Conservation (phyloP, 116 monocot species). For the Iris pallida region DNA sequence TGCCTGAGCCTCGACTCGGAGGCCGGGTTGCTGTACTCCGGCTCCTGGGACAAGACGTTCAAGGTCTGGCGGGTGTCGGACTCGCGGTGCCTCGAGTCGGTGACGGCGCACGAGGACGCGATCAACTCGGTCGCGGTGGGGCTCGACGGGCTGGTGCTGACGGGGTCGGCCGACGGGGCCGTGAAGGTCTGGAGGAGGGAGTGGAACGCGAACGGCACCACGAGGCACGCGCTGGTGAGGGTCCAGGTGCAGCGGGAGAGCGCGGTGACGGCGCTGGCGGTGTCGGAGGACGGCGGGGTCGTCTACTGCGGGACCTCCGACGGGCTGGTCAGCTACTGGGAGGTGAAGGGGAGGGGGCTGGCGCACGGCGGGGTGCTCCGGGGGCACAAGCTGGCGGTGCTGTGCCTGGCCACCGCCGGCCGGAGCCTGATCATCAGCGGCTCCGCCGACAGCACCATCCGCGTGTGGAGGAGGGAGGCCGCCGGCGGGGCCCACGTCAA, state of each 20-base stretch:
- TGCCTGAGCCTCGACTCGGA: conserved; percentile 30
- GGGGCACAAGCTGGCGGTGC: conserved; percentile 58
- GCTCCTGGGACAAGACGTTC: conserved; percentile 49
- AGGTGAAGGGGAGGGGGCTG: conserved; percentile 3
- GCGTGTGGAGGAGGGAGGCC: conserved; percentile 51
- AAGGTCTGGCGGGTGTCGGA: conserved; percentile 47
- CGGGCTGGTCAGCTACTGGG: conserved; percentile 46
- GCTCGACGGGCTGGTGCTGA: conserved; percentile 25
- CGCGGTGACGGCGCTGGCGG: conserved; percentile 57
- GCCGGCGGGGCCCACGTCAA: conserved; percentile 27
- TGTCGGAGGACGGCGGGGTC: conserved; percentile 12
- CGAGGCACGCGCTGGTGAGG: conserved; percentile 16
- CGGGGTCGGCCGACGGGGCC: conserved; percentile 57
- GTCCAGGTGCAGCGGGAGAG: conserved; percentile 34
- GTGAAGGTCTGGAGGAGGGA: conserved; percentile 57
- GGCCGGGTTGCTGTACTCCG: conserved; percentile 36
- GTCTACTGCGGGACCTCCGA: conserved; percentile 53
- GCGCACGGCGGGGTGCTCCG: conserved; percentile 35
- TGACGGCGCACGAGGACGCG: conserved; percentile 45
- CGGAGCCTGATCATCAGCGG: conserved; percentile 46
- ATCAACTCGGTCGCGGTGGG: conserved; percentile 39
- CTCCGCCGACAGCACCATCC: conserved; percentile 55
- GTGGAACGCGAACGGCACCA: not conserved
- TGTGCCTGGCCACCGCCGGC: conserved; percentile 48
- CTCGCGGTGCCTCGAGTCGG: conserved; percentile 37